Conservation (phyloP, 1,284 basidiomycete species). For the Rhodofomes roseus region DNA sequence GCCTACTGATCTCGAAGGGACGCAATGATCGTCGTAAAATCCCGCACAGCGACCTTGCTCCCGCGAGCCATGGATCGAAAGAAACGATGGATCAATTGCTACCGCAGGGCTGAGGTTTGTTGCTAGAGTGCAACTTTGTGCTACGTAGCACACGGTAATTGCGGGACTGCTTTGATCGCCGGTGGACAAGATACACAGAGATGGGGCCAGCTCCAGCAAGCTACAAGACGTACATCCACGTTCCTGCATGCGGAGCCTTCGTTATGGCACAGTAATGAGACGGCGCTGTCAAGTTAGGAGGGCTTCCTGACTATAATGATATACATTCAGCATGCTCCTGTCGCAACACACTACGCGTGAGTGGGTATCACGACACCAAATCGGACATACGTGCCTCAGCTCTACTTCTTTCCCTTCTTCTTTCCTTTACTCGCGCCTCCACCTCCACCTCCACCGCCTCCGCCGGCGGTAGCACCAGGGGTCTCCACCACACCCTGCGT, state of each 20-base stretch:
- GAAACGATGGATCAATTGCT: background rate
- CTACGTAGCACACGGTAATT: background rate
- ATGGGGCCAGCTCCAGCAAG: background rate
- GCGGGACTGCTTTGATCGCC: background rate
- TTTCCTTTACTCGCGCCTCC: conserved; percentile 41
- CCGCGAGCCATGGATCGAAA: background rate
- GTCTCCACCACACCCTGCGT: conserved; percentile 56
- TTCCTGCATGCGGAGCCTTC: too few relatives aligned
- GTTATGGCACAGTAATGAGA: too few relatives aligned
- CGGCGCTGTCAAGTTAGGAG: too few relatives aligned
- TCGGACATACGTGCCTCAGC: background rate
- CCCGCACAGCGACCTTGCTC: background rate
- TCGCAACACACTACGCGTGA: background rate
- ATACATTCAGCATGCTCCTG: background rate
- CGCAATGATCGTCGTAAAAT: background rate
- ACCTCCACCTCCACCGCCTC: conserved; percentile 28
- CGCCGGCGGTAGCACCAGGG: conserved; percentile 24
- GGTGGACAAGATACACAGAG: background rate
- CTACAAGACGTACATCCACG: too few relatives aligned
- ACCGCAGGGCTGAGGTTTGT: too few relatives aligned
- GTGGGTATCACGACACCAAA: too few relatives aligned
- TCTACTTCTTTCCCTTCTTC: conserved; percentile 34
- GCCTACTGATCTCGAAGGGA: too few relatives aligned
- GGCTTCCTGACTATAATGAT: background rate
- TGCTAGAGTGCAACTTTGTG: background rate